Percentiles rank a stretch among this genome's conserved stretches.
Evolutionary conservation across 2,329 filamentous ascomycete genomes (phyloP).

Genomic region (Colletotrichum higginsianum): DNA sequence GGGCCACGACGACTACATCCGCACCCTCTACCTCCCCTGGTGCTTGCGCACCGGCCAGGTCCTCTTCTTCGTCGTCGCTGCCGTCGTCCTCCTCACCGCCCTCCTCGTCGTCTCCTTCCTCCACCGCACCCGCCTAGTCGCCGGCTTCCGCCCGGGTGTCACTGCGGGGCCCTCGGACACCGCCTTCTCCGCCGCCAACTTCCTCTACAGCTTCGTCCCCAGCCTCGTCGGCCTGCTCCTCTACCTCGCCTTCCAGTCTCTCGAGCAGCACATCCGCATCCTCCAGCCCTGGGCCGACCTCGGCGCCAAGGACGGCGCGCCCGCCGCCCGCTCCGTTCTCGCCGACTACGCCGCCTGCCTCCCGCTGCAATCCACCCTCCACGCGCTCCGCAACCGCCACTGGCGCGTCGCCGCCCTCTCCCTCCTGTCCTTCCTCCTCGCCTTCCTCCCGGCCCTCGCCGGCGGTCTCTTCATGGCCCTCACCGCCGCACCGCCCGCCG

Average conservation of each 20-base stretch:
- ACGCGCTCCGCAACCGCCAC: conserved; percentile 73
- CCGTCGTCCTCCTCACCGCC: conserved; percentile 74
- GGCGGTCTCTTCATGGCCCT: conserved; percentile 83
- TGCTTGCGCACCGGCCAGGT: conserved; percentile 78
- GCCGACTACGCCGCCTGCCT: conserved; percentile 79
- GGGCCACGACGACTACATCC: conserved; percentile 63
- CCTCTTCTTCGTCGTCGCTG: conserved; percentile 74
- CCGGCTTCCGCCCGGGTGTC: conserved; percentile 81
- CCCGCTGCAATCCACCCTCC: conserved; percentile 72
- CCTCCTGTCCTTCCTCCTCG: conserved; percentile 70
- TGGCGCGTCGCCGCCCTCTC: conserved; percentile 76
- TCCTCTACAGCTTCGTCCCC: conserved; percentile 85
- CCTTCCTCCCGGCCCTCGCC: conserved; percentile 76
- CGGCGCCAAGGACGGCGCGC: conserved; percentile 68
- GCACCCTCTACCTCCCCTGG: conserved; percentile 80
- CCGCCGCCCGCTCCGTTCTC: conserved; percentile 75
- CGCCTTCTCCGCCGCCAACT: conserved; percentile 89
- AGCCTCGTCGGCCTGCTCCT: conserved; percentile 76
- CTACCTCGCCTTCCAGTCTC: conserved; percentile 76
- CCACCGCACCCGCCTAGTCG: conserved; percentile 73
- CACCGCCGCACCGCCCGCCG: conserved; percentile 57
- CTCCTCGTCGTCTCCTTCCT: conserved; percentile 86
- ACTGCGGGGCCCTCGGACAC: conserved; percentile 68
- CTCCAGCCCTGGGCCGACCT: conserved; percentile 80
- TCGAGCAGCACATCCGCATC: conserved; percentile 76